Base-by-base conservation (phyloP, 208 protist species). In the Acanthamoeba castellanii region DNA sequence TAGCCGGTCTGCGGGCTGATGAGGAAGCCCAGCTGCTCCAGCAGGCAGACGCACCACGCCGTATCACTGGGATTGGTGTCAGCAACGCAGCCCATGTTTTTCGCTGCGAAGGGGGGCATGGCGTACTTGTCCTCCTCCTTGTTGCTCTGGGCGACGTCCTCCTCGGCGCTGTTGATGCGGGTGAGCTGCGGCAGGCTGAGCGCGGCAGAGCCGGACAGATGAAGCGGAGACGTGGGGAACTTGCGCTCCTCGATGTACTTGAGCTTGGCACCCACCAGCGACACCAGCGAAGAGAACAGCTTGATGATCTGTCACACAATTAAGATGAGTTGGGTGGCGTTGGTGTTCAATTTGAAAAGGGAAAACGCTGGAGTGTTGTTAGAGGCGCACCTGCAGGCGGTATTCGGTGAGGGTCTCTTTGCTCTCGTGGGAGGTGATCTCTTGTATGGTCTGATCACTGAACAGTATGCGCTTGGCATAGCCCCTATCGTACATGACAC, bases 371-470 rank as follows among this genome's bases (percentile, higher is more conserved):
- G 27, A 16, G 9, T 42, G 22, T 4, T 1, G 42, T 18, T 34
- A 4, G 64, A 47, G 13, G n/a, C 3, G 68, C 37, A 78, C 89
- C 89, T 74, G 42, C 89, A 94, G 32, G 18, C 89, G 47, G 45
- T 94, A 94, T 34, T 94, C 66, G 55, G 89, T 61, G 50, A 94
- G 89, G 11, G 72, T 52, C 34, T 94, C 89, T 64, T 94, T 94
- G 89, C 89, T 81, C 50, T 94, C 89, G n/a, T 92, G 85, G 8
- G 85, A 34, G n/a, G 32, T 50, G n/a, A 92, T 70, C 42, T 92
- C 85, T 22, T 92, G 85, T 0, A 72, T 52, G 64, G 64, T 72
- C 37, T 92, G 59, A 32, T 92, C 85, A 18, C 55, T 64, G 57
- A 92, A 52, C n/a, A 92, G 64, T 16, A 92, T 70, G 22, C 85